Base-by-base conservation (phyloP, 2,329 filamentous ascomycete genomes). In the Kalmusia sp. region DNA sequence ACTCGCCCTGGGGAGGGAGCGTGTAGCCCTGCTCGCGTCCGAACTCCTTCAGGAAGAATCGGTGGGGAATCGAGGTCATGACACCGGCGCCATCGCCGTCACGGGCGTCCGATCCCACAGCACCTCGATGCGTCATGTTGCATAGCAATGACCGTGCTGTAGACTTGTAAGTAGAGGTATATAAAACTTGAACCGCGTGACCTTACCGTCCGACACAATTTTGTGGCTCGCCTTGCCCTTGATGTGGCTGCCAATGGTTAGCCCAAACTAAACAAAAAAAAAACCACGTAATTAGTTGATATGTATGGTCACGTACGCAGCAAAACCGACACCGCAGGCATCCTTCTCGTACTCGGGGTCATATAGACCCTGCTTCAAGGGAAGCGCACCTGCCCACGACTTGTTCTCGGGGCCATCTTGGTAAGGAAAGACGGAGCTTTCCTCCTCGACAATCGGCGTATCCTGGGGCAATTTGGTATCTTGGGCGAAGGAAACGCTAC, bases 61-160 rank as follows among this genome's bases (percentile, higher is more conserved):
- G 92, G 82, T 98, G 93, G 55, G 95, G 95, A 70, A 99, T 96
- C 55, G 93, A 97, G 64, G 93, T 98, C 95, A 99, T 99, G 73
- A 98, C 93, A 85, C 95, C 95, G 69, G 95, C 95, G 76, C 95
- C 95, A 76, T 99, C 95, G 75, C 95, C 95, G 75, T 99, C 95
- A 82, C 95, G 90, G 72, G 92, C 92, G 82, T 99, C 95, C 56
- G 95, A 98, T 67, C 95, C 95, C 68, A 98, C 93, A 61, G 95
- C 95, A 83, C 95, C 95, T 76, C 95, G 90, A 83, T 99, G 95
- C 83, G 95, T 98, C 95, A 99, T 99, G 85, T 99, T 98, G 84
- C 95, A 99, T 60, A 99, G 87, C 58, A 99, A 84, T 78, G 93
- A 96, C 63, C 91, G 90, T 64, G 93, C 91, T 95, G 67, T 38